Conservation (phyloP, 2,329 filamentous ascomycete species). For the Cyphellophora europaea region DNA sequence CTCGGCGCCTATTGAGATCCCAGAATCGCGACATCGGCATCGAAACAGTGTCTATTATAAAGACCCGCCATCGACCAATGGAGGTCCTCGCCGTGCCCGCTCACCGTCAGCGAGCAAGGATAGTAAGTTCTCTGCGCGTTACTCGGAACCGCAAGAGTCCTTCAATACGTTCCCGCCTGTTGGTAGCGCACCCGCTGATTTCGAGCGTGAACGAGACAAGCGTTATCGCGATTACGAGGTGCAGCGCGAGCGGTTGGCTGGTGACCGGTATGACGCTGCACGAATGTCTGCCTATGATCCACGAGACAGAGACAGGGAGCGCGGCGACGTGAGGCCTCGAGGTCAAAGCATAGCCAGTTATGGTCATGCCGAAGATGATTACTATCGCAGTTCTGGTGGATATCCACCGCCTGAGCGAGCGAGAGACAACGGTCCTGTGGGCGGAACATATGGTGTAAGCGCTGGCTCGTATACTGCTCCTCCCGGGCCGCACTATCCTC, state of each 20-base stretch:
- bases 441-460: too few relatives aligned
- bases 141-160: neutral
- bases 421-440: too few relatives aligned
- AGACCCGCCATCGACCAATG: constrained; percentile 7
- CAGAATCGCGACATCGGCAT: constrained; percentile 9
- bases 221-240: constrained; percentile 13
- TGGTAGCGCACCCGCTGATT: too few relatives aligned
- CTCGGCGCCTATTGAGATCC: constrained; percentile 11
- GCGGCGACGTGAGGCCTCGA: constrained; percentile 10
- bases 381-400: constrained; percentile 7
- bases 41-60: constrained; percentile 12
- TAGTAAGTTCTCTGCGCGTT: neutral
- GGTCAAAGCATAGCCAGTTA: constrained; percentile 7
- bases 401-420: too few relatives aligned
- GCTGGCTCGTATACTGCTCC: too few relatives aligned
- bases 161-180: neutral
- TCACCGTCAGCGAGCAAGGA: constrained; percentile 13
- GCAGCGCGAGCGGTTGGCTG: constrained; percentile 12
- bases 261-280: constrained; percentile 15
- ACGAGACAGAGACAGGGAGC: constrained; percentile 9
- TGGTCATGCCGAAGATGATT: constrained; percentile 11
- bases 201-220: constrained; percentile 1
- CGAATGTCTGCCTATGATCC: constrained; percentile 16
- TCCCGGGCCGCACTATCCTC: too few relatives aligned
- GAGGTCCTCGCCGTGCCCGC: constrained; percentile 8